Evolutionary conservation across 805 yeast genomes (phyloP), one percentile per base, ranked within the genome.

Genomic region (Pichia rugopelliculosa): DNA sequence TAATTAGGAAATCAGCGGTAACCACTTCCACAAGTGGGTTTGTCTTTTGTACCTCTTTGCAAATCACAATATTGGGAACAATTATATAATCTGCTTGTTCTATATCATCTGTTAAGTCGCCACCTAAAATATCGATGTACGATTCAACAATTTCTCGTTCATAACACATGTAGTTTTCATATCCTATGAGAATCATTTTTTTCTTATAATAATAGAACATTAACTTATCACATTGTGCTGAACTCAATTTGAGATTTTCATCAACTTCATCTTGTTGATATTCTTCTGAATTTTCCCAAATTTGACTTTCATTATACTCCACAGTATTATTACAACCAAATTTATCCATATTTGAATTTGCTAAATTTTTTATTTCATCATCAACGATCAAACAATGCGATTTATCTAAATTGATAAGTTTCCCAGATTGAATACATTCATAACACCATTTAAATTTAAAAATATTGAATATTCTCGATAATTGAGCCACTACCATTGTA

Each of bases 391-490:
- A 73, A 36, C 82, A 68, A 56, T 87, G 83, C 20, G 61, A 58
- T 0, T 87, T 84, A 54, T 86, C 95, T 7, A 84, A 54, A 2
- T 72, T 73, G 0, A 87, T 61, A 2, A 79, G 41, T 2, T 55
- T 44, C 1, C 61, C 56, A 13, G 67, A 59, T 17, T 61, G 57
- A 3, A 86, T 65, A 55, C 93, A 80, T 53, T 86, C 90, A 40
- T 79, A 68, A 6, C 87, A 60, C 96, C 96, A 91, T 26, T 66
- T 60, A 0, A 95, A 88, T 44, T 65, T 72, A 8, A 88, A 59
- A 0, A 91, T 69, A 56, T 82, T 86, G 54, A 73, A 76, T 17
- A 61, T 49, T n/a, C 67, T 61, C 11, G 59, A 54, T n/a, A 76
- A 50, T 1, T 62, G 61, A 2, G 53, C 56, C 3, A 76, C 72